phyloP scores from a whole-genome alignment of 1,284 basidiomycete genomes.

The Fomitopsis betulina region DNA sequence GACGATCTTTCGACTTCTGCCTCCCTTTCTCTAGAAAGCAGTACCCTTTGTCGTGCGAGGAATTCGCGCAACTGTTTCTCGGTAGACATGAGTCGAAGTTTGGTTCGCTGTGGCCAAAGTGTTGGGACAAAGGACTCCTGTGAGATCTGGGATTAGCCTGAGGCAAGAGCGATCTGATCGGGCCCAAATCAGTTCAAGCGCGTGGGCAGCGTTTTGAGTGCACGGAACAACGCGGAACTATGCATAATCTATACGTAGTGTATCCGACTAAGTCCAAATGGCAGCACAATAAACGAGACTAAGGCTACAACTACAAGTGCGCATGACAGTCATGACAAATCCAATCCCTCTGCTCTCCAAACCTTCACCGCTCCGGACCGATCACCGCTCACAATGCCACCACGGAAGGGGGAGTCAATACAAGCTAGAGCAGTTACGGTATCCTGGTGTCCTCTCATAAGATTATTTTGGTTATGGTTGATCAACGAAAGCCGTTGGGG shows the following conservation, averaged over 20 bases:
- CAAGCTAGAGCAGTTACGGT: constrained; percentile 76
- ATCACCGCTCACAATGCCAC: constrained; percentile 84
- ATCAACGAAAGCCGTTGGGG: constrained; percentile 75
- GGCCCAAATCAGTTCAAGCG: too few relatives aligned
- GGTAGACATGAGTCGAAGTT: constrained; percentile 19
- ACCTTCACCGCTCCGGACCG: constrained; percentile 78
- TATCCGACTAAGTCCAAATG: too few relatives aligned
- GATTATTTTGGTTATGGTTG: constrained; percentile 72
- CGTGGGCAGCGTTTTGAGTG: too few relatives aligned
- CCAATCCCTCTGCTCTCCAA: constrained; percentile 63
- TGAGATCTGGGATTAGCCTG: too few relatives aligned
- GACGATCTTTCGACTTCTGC: constrained; percentile 83
- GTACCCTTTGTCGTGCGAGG: constrained; percentile 62
- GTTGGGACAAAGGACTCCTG: too few relatives aligned
- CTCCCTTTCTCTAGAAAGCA: constrained; percentile 71
- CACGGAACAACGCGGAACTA: too few relatives aligned
- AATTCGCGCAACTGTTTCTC: constrained; percentile 54
- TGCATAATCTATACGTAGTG: too few relatives aligned
- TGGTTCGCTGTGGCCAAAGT: too few relatives aligned
- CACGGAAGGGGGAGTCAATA: constrained; percentile 84
- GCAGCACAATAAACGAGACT: not conserved
- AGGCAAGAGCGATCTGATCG: too few relatives aligned
- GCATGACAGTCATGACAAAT: constrained; percentile 20
- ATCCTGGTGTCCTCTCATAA: constrained; percentile 80
- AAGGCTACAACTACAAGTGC: not conserved